Evolutionary conservation across 75 land plant genomes (phyloP), one percentile per base, ranked within the genome.

Genomic region (Selaginella tamariscina): DNA sequence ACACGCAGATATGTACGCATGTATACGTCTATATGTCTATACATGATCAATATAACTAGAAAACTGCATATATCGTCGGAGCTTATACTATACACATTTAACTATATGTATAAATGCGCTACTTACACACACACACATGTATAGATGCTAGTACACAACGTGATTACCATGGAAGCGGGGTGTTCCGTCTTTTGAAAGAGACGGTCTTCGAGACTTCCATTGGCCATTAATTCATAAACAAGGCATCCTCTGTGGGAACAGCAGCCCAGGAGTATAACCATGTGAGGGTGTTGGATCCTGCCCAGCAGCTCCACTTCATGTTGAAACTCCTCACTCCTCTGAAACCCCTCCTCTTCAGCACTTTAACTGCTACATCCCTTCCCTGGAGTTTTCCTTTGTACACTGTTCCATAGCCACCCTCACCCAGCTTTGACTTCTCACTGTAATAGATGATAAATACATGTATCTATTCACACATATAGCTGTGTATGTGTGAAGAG

Each of bases 121-220:
- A n/a, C n/a, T n/a, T n/a, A n/a, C n/a, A n/a, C n/a, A n/a, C n/a
- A n/a, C n/a, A n/a, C n/a, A n/a, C n/a, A n/a, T n/a, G n/a, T n/a
- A n/a, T n/a, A n/a, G n/a, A n/a, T n/a, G n/a, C n/a, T n/a, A n/a
- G n/a, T n/a, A n/a, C n/a, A n/a, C n/a, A n/a, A n/a, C n/a, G n/a
- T n/a, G n/a, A n/a, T n/a, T n/a, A n/a, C 91, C 87, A 87, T 29
- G 93, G 78, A 56, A 88, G 78, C 15, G 89, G 79, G 71, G 77
- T 54, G 70, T 74, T 20, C 64, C 68, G 26, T 75, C 27, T 29
- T 54, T 56, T 55, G 54, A 33, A 77, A 74, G 24, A 88, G 71
- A 24, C 72, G 68, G 0, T 85, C 84, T 22, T 88, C 84, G 30
- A 88, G 65, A 71, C 75, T 83, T 44, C 86, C 88, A 68, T 88